Conservation (phyloP, 2,329 filamentous ascomycete species). For the Pseudogymnoascus verrucosus region DNA sequence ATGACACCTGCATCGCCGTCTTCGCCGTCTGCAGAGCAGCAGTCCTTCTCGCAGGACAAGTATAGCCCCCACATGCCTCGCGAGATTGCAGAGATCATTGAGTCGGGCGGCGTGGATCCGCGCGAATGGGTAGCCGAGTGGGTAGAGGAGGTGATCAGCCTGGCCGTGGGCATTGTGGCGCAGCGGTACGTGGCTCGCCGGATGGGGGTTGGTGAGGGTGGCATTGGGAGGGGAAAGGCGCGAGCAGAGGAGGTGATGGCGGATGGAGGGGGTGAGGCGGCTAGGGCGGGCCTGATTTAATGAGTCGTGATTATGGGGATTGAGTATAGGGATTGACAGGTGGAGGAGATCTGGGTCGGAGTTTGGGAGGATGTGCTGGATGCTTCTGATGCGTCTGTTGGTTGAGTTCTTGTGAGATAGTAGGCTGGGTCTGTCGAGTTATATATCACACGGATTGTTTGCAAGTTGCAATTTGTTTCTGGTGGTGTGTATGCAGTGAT, state of each 20-base stretch:
- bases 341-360: neutral
- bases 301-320: neutral
- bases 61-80: constrained; percentile 54
- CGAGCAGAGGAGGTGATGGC: constrained; percentile 47
- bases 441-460: constrained; percentile 4
- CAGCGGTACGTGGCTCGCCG: constrained; percentile 90
- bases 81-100: constrained; percentile 80
- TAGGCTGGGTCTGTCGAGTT: neutral
- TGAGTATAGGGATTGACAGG: neutral
- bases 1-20: constrained; percentile 39
- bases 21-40: constrained; percentile 22
- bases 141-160: constrained; percentile 77
- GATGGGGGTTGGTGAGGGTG: constrained; percentile 90
- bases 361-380: neutral
- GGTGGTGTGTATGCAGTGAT: neutral
- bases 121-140: constrained; percentile 97
- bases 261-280: constrained; percentile 51
- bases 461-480: neutral
- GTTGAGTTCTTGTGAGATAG: constrained; percentile 2
- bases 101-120: constrained; percentile 70
- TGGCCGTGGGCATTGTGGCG: constrained; percentile 77
- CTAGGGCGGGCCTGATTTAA: constrained; percentile 41
- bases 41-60: constrained; percentile 33
- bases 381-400: neutral
- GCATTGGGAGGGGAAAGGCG: constrained; percentile 53